Base-by-base conservation (phyloP, 1,284 basidiomycete genomes). In the Tilletia caries region DNA sequence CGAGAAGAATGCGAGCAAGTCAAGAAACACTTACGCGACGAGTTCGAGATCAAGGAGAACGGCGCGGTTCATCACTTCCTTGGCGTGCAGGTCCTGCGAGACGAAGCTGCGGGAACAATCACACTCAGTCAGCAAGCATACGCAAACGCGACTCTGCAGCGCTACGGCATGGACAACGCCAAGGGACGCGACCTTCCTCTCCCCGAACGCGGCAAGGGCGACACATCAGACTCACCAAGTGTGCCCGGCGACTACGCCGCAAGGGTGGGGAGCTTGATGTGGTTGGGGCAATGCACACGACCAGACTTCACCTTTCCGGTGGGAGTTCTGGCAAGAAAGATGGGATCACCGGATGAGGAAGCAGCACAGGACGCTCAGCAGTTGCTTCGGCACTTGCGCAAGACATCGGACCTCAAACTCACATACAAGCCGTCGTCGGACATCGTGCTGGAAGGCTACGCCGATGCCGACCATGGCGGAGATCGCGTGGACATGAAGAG, bases 401-500 rank as follows among this genome's bases (percentile, higher is more conserved):
- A 41, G 37, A 41, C 37, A 5, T 41, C 37, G 37, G 37, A 41
- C 13, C 37, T 41, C 37, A 41, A 41, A 41, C 37, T 41, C 37
- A 41, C 37, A 41, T 41, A 41, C 37, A 41, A 41, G 37, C 37
- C 37, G 37, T 5, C 37, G 37, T 5, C 6, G 37, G 37, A 41
- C 37, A 41, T 41, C 13, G 37, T 10, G 1, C 76, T 87, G 0
- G 20, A 78, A 10, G 86, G 84, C 0, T 87, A 81, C 72, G 80
- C 83, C 0, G 86, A 88, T 73, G 83, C 86, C 0, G 84, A 86
- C 68, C 85, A 78, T 75, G 86, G 80, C 25, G 79, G 81, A 37
- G 82, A 82, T 50, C 65, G 70, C 0, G 76, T 81, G 27, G 79
- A 78, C n/a, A 69, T 78, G 0, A 58, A 74, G 8, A 86, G 84